These are phyloP conservation scores for Nicotiana rustica DNA, from an alignment of 305 asterid species.

Conservation along the genomic window DNA sequence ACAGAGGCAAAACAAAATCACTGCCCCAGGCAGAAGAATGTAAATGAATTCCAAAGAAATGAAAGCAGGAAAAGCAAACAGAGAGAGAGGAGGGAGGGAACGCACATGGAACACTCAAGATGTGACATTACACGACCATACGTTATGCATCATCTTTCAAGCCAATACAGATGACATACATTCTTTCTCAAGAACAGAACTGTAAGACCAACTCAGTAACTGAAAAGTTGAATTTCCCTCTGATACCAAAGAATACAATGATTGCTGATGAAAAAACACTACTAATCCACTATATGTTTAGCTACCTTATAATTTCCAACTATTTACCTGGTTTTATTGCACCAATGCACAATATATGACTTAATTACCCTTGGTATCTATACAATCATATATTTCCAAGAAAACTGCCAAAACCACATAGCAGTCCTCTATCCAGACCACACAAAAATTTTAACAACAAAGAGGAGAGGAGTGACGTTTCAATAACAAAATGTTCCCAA, in stretches of 20 bases:
- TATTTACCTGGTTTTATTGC: background rate
- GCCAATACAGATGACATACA: slow-evolving; percentile 3
- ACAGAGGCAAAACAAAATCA: background rate
- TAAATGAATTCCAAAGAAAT: slow-evolving; percentile 18
- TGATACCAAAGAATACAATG: background rate
- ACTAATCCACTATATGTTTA: background rate
- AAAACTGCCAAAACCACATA: background rate
- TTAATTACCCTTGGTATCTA: slow-evolving; percentile 8
- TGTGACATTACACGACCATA: background rate
- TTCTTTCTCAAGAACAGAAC: slow-evolving; percentile 20
- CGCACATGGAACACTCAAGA: background rate
- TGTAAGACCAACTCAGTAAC: background rate
- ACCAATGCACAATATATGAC: slow-evolving; percentile 15
- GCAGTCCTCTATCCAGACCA: background rate
- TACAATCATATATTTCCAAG: background rate
- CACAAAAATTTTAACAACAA: background rate
- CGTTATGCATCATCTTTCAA: background rate
- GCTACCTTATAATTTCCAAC: background rate
- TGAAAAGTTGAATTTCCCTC: background rate
- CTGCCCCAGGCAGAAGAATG: background rate
- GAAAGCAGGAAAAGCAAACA: slow-evolving; percentile 23
- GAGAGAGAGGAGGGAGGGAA: background rate
- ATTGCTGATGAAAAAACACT: background rate
- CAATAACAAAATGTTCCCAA: too few relatives aligned
- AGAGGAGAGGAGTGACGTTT: background rate